phyloP scores from a whole-genome alignment of 2,329 filamentous ascomycete genomes.

The Fusarium sacchari region DNA sequence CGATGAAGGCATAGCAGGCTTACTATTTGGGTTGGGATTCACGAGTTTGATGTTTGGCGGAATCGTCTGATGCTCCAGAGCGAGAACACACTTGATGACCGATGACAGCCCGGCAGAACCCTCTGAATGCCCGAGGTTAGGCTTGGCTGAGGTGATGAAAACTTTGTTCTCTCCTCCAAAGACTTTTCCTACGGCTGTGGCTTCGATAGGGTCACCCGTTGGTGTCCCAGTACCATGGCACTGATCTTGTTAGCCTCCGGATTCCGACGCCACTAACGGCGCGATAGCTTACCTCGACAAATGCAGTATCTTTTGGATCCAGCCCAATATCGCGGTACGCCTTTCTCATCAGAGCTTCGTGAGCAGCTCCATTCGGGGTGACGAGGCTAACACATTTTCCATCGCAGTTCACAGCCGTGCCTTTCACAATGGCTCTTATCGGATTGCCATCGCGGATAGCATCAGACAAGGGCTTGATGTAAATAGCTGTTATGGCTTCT shows the following conservation, averaged over 20 bases:
- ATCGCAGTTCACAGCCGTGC: not conserved
- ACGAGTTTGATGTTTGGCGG: conserved; percentile 39
- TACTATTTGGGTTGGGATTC: conserved; percentile 39
- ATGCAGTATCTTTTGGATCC: conserved; percentile 26
- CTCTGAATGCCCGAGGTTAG: conserved; percentile 50
- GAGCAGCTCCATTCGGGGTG: conserved; percentile 29
- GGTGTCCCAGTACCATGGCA: conserved; percentile 41
- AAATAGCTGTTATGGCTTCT: conserved; percentile 1
- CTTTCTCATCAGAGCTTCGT: conserved; percentile 46
- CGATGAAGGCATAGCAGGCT: rapidly evolving
- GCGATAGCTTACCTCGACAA: not conserved
- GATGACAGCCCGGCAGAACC: conserved; percentile 37
- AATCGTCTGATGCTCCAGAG: conserved; percentile 36
- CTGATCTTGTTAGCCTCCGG: not conserved
- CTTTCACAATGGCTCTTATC: not conserved
- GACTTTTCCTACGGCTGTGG: not conserved
- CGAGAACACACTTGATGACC: conserved; percentile 42
- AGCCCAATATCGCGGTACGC: conserved; percentile 42
- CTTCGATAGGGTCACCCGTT: conserved; percentile 31
- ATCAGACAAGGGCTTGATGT: conserved; percentile 1
- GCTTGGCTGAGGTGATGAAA: conserved; percentile 48
- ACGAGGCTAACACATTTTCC: not conserved
- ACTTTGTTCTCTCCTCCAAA: not conserved
- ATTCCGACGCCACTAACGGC: no score
- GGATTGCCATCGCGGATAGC: conserved; percentile 12